phyloP scores from a whole-genome alignment of 768 basidiomycete species.

The Rhizopogon salebrosus region DNA sequence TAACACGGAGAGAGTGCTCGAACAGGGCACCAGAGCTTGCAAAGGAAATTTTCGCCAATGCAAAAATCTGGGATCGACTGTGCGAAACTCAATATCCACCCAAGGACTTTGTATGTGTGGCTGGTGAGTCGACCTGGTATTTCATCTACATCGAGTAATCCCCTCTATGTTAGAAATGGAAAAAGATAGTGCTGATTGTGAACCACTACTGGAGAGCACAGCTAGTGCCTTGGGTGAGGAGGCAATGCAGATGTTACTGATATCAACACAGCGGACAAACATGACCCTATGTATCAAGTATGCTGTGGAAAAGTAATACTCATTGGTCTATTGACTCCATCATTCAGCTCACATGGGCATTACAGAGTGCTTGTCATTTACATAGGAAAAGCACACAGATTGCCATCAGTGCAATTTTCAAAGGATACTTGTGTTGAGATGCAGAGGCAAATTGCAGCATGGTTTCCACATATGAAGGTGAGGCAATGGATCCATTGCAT shows the following conservation, averaged over 20 bases:
- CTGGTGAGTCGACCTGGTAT: not conserved
- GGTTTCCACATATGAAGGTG: no score
- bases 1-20: slow-evolving; percentile 5
- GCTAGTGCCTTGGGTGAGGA: slow-evolving; percentile 12
- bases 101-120: not conserved
- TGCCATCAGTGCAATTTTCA: no score
- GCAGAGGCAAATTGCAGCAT: no score
- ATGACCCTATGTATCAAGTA: slow-evolving; percentile 6
- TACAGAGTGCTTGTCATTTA: no score
- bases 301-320: not conserved
- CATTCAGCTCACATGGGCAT: no score
- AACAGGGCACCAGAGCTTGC: slow-evolving; percentile 10
- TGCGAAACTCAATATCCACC: not conserved
- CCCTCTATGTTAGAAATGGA: slow-evolving; percentile 11
- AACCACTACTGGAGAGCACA: slow-evolving; percentile 14
- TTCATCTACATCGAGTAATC: no score
- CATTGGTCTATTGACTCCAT: no score
- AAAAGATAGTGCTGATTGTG: slow-evolving; percentile 5
- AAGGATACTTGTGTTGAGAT: no score
- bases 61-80: not conserved
- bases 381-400: no score
- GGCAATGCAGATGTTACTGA: slow-evolving; percentile 15
- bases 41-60: not conserved
- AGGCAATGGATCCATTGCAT: no score
- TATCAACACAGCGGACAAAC: slow-evolving; percentile 22